Conservation (phyloP, 2,329 filamentous ascomycete genomes). For the Hypomyces rosellus region DNA sequence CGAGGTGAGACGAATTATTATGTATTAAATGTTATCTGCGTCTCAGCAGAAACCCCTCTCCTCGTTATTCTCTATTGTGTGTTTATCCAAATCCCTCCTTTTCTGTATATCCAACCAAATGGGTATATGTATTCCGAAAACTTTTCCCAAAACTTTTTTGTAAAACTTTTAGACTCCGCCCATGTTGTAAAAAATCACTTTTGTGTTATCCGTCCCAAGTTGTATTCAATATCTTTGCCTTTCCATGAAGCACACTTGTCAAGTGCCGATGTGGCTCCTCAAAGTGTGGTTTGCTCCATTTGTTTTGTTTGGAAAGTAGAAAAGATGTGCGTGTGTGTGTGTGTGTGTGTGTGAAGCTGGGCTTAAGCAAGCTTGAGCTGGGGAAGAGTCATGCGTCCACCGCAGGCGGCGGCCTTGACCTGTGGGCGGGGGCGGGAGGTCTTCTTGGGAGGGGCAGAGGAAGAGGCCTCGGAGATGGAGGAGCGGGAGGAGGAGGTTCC, state of each 20-base stretch:
- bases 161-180: background rate
- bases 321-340: background rate
- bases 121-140: background rate
- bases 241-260: too few relatives aligned
- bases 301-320: too few relatives aligned
- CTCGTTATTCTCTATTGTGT: too few relatives aligned
- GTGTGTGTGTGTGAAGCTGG: background rate
- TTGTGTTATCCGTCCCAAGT: background rate
- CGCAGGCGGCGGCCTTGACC: background rate
- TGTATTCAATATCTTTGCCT: too few relatives aligned
- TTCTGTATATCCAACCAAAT: background rate
- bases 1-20: background rate
- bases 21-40: background rate
- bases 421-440: background rate
- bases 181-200: background rate
- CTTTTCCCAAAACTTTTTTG: background rate
- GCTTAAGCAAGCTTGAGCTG: background rate
- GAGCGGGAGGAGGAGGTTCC: background rate
- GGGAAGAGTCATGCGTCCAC: background rate
- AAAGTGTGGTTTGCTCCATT: too few relatives aligned
- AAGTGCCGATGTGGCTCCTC: too few relatives aligned
- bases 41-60: too few relatives aligned
- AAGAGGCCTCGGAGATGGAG: slow-evolving; percentile 6
- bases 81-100: background rate
- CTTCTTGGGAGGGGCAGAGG: background rate